phyloP scores from a whole-genome alignment of 306 rosid genomes.

The Trifolium repens region DNA sequence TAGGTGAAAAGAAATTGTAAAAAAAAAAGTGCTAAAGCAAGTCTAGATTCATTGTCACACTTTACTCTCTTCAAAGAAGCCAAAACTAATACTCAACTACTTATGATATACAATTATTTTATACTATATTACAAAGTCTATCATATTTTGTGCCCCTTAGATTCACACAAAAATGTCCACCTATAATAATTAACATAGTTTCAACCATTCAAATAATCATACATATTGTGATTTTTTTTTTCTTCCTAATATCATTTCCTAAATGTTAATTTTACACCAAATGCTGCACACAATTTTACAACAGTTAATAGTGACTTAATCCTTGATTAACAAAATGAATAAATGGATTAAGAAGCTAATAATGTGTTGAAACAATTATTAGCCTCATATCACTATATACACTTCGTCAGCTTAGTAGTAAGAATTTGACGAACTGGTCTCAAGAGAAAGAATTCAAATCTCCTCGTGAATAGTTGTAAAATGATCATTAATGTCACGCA shows the following conservation, averaged over 20 bases:
- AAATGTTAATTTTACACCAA: constrained; percentile 1
- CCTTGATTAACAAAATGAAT: neutral
- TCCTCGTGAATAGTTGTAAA: neutral
- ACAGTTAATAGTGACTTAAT: neutral
- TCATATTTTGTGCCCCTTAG: neutral
- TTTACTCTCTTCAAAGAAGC: constrained; percentile 7
- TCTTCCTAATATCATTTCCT: neutral
- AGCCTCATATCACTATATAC: neutral
- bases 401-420: neutral
- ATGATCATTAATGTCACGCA: neutral
- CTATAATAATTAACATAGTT: neutral
- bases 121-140: neutral
- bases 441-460: neutral
- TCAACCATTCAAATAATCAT: neutral
- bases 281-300: neutral
- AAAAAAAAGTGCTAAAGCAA: neutral
- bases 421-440: too few relatives aligned
- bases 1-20: constrained; percentile 26
- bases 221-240: neutral
- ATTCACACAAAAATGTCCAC: neutral
- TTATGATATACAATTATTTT: neutral
- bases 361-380: neutral
- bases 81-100: constrained; percentile 25
- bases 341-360: neutral
- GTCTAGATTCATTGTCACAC: constrained; percentile 28